Conservation (phyloP, 495 filamentous ascomycete genomes). For the Viridothelium virens region DNA sequence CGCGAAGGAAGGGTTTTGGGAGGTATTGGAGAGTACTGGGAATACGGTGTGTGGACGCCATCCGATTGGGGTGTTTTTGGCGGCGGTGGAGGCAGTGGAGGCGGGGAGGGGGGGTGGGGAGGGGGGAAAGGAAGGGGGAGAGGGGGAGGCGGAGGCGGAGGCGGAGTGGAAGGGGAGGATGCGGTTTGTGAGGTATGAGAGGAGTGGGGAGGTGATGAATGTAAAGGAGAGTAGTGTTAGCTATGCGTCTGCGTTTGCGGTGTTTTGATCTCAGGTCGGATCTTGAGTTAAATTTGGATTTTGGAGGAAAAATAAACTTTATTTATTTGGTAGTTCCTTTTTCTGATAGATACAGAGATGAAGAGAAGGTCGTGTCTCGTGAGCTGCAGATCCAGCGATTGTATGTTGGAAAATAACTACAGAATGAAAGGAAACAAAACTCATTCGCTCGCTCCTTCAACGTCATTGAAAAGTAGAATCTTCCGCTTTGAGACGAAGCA, state of each 20-base stretch:
- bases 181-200: slow-evolving; percentile 83
- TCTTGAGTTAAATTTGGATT: background rate
- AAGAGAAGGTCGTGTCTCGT: background rate
- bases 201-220: slow-evolving; percentile 68
- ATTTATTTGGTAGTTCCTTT: background rate
- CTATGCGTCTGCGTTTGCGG: slow-evolving; percentile 77
- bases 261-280: slow-evolving; percentile 34
- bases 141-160: slow-evolving; percentile 27
- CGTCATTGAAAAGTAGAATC: background rate
- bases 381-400: background rate
- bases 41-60: slow-evolving; percentile 96
- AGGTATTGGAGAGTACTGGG: slow-evolving; percentile 58
- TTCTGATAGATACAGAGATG: background rate
- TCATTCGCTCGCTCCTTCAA: background rate
- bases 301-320: background rate
- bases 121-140: slow-evolving; percentile 12
- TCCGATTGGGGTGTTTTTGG: slow-evolving; percentile 92
- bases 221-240: slow-evolving; percentile 82
- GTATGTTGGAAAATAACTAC: slow-evolving; percentile 11
- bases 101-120: too few species aligned
- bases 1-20: slow-evolving; percentile 57
- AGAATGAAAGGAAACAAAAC: slow-evolving; percentile 6
- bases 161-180: slow-evolving; percentile 53
- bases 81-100: slow-evolving; percentile 59
- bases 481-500: background rate